phyloP scores from a whole-genome alignment of 2,329 filamentous ascomycete genomes.

The Plectosphaerella cucumerina region DNA sequence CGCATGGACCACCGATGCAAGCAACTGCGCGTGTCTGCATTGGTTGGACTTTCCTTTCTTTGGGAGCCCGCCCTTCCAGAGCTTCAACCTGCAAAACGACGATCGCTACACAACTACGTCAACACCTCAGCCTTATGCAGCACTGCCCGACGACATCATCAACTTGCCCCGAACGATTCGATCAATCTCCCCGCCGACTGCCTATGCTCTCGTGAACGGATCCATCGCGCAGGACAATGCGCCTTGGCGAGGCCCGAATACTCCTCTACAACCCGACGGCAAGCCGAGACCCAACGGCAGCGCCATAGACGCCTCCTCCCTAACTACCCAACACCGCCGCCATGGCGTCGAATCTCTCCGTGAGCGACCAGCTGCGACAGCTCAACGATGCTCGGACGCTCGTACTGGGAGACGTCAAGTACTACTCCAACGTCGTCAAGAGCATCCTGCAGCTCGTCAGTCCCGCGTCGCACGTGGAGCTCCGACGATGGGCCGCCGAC shows the following conservation, averaged over 20 bases:
- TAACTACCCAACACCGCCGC: conserved; percentile 30
- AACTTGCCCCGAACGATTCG: conserved; percentile 3
- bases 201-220: too few species aligned
- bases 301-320: too few species aligned
- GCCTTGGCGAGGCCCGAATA: too few species aligned
- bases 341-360: conserved; percentile 48
- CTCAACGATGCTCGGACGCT: conserved; percentile 87
- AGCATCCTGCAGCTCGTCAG: conserved; percentile 90
- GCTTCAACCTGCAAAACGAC: background rate
- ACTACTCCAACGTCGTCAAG: conserved; percentile 88
- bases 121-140: background rate
- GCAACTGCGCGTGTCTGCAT: background rate
- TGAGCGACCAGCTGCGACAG: conserved; percentile 77
- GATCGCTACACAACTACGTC: background rate
- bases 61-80: conserved; percentile 6
- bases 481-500: conserved; percentile 93
- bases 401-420: conserved; percentile 78
- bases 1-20: conserved; percentile 3
- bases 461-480: conserved; percentile 67
- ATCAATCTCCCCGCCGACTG: background rate
- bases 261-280: too few species aligned
- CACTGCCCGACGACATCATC: background rate
- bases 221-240: too few species aligned
- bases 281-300: too few species aligned
- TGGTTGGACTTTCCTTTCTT: background rate